phyloP scores from a whole-genome alignment of 208 protist genomes.

The Blechomonas ayalai region DNA sequence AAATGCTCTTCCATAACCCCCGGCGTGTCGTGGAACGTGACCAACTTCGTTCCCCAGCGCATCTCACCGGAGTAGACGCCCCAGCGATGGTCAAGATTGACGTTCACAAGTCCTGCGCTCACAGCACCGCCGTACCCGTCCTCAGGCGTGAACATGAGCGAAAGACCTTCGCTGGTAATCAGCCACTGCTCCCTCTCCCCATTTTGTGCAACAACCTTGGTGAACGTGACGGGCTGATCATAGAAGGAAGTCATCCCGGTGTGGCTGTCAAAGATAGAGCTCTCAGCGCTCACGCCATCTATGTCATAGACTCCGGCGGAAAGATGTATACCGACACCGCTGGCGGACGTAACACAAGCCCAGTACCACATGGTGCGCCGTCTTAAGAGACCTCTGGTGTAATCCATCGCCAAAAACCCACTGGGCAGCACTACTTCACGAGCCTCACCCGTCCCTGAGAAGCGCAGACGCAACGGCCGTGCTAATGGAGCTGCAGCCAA shows the following conservation, averaged over 20 bases:
- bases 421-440: background rate
- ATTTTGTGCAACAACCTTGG: background rate
- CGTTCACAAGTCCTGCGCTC: constrained; percentile 13
- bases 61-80: constrained; percentile 24
- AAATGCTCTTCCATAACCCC: constrained; percentile 37
- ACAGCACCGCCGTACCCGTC: constrained; percentile 20
- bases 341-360: constrained; percentile 13
- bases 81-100: constrained; percentile 32
- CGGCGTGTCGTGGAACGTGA: constrained; percentile 12
- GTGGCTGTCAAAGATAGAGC: constrained; percentile 11
- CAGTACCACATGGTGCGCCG: constrained; percentile 33
- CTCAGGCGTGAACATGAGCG: constrained; percentile 14
- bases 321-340: constrained; percentile 28
- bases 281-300: constrained; percentile 23
- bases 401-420: constrained; percentile 26
- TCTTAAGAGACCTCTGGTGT: constrained; percentile 33
- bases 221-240: constrained; percentile 14
- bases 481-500: constrained; percentile 16
- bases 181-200: constrained; percentile 2
- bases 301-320: constrained; percentile 30
- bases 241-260: constrained; percentile 8
- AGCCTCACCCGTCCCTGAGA: background rate
- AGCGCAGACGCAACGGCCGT: background rate
- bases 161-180: constrained; percentile 13
- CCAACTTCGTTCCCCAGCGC: constrained; percentile 2